Base-by-base conservation (phyloP, 2,329 filamentous ascomycete genomes). In the Neonectria hederae region DNA sequence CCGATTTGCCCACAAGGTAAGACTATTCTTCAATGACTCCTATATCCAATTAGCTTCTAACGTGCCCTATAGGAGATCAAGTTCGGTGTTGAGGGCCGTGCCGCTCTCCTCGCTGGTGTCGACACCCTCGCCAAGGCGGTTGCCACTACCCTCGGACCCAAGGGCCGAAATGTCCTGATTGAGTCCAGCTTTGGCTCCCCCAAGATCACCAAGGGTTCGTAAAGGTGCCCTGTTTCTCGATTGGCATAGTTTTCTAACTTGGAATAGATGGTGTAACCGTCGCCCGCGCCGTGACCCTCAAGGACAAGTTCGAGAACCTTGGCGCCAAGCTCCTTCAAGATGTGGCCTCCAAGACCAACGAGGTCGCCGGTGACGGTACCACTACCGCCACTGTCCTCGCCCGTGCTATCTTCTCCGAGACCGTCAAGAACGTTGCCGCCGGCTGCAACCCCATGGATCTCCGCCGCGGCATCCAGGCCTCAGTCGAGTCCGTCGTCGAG, bases 361-460 rank as follows among this genome's bases (percentile, higher is more conserved):
- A 99, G 85, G 90, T 94, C 74, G 96, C 96, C 73, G 96, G 96
- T 91, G 96, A 99, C 81, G 96, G 96, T 83, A 99, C 96, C 76
- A 99, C 96, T 71, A 97, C 94, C 71, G 96, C 96, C 71, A 99
- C 96, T 69, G 96, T 98, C 73, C 93, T 99, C 73, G 96, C 94
- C 75, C 93, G 94, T 75, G 92, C 94, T 80, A 99, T 99, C 84
- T 99, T 99, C 89, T 97, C 96, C 82, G 96, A 99, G 88, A 98
- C 95, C 59, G 96, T 98, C 80, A 99, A 99, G 91, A 99, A 99
- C 81, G 96, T 99, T 71, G 96, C 96, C 72, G 96, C 96, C 69
- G 96, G 96, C 78, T 99, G 96, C 91, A 99, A 99, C 87, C 96
- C 96, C 72, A 98, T 99, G 96, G 96, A 99, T 79, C 89, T 99